Base-by-base conservation (phyloP, 176 grass and related monocot species). In the Juncus inflexus region DNA sequence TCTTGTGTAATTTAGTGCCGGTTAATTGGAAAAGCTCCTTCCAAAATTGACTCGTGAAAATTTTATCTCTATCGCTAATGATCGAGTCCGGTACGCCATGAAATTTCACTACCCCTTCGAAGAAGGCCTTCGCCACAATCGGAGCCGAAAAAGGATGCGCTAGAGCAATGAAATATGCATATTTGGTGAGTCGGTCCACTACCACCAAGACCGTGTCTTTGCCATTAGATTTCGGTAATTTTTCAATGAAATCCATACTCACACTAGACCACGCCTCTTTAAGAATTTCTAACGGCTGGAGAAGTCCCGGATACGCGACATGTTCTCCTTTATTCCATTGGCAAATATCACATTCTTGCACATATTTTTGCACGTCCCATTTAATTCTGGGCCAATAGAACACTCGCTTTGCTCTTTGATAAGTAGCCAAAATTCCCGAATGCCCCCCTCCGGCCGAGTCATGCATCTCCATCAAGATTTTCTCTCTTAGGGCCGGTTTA, bases 31-130 rank as follows among this genome's bases (percentile, higher is more conserved):
- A 37, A 3, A 61, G 2, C 11, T 61, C 58, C n/a, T 35, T 10
- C 58, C 58, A 61, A n/a, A 61, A 61, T 3, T 35, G 35, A 79
- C 66, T 85, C 19, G 2, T 52, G 9, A 61, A 61, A 12, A 73
- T 14, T 0, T 2, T 2, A 36, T 45, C 69, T 12, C 40, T 39
- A n/a, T 59, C n/a, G 10, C 0, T 50, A 0, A 73, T 5, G 0
- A 73, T 61, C 3, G 0, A 45, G 0, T 10, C 2, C 0, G 56
- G 69, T 2, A 50, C 2, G 0, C 55, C 37, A 62, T 73, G 55
- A 0, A 73, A 9, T 15, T 58, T 72, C n/a, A 57, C 3, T 0
- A 72, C 28, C 0, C 40, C 5, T 8, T 72, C 3, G 1, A 72
- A 12, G 52, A 72, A 58, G 1, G 13, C 0, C 0, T 40, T 55